phyloP scores from a whole-genome alignment of 2,329 filamentous ascomycete species.

The Alternaria brassicae region DNA sequence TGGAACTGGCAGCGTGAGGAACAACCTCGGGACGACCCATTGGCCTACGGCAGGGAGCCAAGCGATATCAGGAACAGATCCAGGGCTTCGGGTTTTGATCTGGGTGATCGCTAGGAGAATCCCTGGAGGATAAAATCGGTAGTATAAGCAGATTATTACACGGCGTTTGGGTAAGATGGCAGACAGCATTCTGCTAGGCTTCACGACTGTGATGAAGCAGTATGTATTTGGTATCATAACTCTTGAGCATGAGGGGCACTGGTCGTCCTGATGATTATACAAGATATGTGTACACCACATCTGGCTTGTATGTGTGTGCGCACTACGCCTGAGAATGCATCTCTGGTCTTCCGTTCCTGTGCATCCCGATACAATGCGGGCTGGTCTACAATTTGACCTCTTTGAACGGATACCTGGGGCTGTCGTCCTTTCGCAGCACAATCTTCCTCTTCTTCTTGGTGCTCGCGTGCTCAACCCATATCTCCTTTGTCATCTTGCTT shows the following conservation, averaged over 20 bases:
- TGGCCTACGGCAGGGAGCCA: slow-evolving; percentile 46
- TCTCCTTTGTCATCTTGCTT: slow-evolving; percentile 74
- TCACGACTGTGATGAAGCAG: slow-evolving; percentile 6
- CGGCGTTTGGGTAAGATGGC: slow-evolving; percentile 16
- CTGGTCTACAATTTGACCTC: slow-evolving; percentile 48
- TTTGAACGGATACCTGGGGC: slow-evolving; percentile 70
- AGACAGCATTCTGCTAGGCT: slow-evolving; percentile 9
- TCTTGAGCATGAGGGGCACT: slow-evolving; percentile 1
- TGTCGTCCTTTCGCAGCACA: slow-evolving; percentile 83
- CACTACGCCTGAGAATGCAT: slow-evolving; percentile 4
- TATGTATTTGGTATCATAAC: slow-evolving; percentile 3
- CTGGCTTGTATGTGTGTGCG: background rate
- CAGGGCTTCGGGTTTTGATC: slow-evolving; percentile 42
- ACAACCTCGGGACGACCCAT: slow-evolving; percentile 37
- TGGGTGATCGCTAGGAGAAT: slow-evolving; percentile 40
- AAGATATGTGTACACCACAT: slow-evolving; percentile 1
- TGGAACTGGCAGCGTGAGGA: slow-evolving; percentile 55
- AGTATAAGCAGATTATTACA: slow-evolving; percentile 4
- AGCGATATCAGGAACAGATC: slow-evolving; percentile 32
- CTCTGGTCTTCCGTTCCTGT: background rate
- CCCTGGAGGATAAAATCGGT: slow-evolving; percentile 11
- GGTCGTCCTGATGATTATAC: slow-evolving; percentile 1
- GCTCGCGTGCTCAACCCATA: slow-evolving; percentile 85
- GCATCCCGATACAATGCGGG: background rate
- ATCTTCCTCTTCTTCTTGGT: slow-evolving; percentile 92